Conservation (phyloP, 1,284 basidiomycete species). For the Ceratobasidium sp. region DNA sequence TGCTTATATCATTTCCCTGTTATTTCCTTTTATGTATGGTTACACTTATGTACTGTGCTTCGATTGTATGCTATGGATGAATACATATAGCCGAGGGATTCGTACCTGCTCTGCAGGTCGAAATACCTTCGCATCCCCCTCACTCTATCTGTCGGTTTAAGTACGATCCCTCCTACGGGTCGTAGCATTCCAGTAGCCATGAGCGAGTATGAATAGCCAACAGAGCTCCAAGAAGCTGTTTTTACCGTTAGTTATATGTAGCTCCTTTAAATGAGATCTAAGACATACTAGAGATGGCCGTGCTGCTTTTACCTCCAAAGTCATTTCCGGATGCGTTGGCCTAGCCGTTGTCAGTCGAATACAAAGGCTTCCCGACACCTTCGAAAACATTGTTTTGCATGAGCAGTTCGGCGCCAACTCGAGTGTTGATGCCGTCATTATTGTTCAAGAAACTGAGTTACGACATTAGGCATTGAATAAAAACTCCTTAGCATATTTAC, state of each 20-base stretch:
- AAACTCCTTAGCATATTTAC: background rate
- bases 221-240: background rate
- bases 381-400: conserved; percentile 41
- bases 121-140: too few relatives aligned
- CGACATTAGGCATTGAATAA: too few relatives aligned
- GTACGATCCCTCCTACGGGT: too few relatives aligned
- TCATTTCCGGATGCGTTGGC: conserved; percentile 18
- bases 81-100: too few relatives aligned
- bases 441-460: conserved; percentile 56
- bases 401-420: conserved; percentile 40
- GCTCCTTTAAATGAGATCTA: too few relatives aligned
- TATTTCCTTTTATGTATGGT: too few relatives aligned
- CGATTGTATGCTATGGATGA: too few relatives aligned
- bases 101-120: too few relatives aligned
- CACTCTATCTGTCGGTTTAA: too few relatives aligned
- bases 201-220: conserved; percentile 4
- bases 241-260: background rate
- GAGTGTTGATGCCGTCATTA: conserved; percentile 51
- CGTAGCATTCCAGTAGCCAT: background rate
- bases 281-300: conserved; percentile 1
- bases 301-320: conserved; percentile 2
- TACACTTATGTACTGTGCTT: too few relatives aligned
- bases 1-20: too few relatives aligned
- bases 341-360: conserved; percentile 11
- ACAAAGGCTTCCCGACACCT: conserved; percentile 44